Conservation (phyloP, 768 basidiomycete species). For the Tremella fuciformis region DNA sequence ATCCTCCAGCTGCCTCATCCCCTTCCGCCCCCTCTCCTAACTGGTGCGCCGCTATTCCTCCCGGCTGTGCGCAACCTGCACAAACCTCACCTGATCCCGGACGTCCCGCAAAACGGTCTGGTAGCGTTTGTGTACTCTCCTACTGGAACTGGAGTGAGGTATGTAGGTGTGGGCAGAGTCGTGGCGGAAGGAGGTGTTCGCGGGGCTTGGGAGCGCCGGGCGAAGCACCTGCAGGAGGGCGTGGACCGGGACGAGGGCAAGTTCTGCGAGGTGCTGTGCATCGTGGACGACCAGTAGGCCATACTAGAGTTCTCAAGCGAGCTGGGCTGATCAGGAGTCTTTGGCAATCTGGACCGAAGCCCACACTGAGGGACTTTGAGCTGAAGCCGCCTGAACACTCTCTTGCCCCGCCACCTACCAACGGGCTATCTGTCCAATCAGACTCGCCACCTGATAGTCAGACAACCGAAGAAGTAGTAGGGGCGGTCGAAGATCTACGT, state of each 20-base stretch:
- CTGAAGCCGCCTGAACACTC: constrained; percentile 25
- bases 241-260: constrained; percentile 42
- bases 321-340: constrained; percentile 25
- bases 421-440: constrained; percentile 2
- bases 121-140: constrained; percentile 38
- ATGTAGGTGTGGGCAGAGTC: constrained; percentile 42
- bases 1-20: constrained; percentile 44
- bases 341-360: constrained; percentile 45
- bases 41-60: constrained; percentile 49
- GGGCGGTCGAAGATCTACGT: constrained; percentile 5
- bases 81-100: constrained; percentile 37
- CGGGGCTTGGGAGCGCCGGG: constrained; percentile 41
- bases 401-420: constrained; percentile 21
- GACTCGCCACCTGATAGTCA: neutral
- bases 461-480: neutral
- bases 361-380: constrained; percentile 21
- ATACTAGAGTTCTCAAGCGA: neutral
- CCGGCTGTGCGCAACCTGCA: constrained; percentile 42
- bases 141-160: constrained; percentile 19
- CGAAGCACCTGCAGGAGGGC: constrained; percentile 23
- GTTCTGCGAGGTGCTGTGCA: constrained; percentile 46
- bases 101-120: constrained; percentile 36
- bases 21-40: constrained; percentile 44
- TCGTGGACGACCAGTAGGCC: constrained; percentile 46
- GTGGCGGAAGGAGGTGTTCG: constrained; percentile 41